A percentile compares a stretch with the other conserved stretches of the same genome.
Conservation (phyloP, 192 early-diverging fungal species). For the Hyaloraphidium curvatum region DNA sequence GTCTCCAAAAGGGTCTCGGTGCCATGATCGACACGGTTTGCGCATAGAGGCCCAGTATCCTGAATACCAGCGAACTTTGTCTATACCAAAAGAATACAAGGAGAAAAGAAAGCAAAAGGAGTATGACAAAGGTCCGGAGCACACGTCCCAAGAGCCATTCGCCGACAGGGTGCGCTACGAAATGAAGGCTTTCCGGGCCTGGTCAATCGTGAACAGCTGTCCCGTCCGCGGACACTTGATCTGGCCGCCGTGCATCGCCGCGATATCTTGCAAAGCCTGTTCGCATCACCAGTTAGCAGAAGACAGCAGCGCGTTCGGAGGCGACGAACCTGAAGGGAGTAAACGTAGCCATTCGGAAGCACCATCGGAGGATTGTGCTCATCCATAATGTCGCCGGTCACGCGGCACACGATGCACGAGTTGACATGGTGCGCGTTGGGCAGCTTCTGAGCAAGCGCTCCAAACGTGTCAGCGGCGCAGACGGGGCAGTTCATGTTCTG, state of each 20-base stretch:
- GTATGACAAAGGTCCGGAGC: too few species aligned
- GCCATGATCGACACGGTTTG: too few species aligned
- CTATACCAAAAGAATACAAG: too few species aligned
- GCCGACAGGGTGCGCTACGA: too few species aligned
- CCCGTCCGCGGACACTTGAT: conserved; percentile 56
- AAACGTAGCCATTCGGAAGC: conserved; percentile 90
- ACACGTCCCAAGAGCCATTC: too few species aligned
- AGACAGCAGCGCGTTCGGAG: conserved; percentile 7
- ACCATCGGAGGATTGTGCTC: conserved; percentile 92
- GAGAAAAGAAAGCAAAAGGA: too few species aligned
- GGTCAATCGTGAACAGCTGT: conserved; percentile 23
- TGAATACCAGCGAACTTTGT: too few species aligned
- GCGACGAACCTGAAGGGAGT: conserved; percentile 70
- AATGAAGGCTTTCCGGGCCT: conserved; percentile 62
- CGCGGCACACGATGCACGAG: conserved; percentile 80
- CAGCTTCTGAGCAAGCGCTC: conserved; percentile 58
- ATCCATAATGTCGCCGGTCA: conserved; percentile 84
- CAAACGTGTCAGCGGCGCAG: conserved; percentile 68
- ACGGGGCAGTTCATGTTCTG: conserved; percentile 90
- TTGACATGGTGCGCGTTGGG: conserved; percentile 91
- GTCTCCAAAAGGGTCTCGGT: too few species aligned
- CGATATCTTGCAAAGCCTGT: conserved; percentile 50
- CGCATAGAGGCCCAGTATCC: too few species aligned
- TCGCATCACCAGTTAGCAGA: not conserved
- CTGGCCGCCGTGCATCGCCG: conserved; percentile 36